Percentiles rank a stretch among this genome's conserved stretches.
Conservation (phyloP, 129 eudicot species). For the Scalesia atractyloides region DNA sequence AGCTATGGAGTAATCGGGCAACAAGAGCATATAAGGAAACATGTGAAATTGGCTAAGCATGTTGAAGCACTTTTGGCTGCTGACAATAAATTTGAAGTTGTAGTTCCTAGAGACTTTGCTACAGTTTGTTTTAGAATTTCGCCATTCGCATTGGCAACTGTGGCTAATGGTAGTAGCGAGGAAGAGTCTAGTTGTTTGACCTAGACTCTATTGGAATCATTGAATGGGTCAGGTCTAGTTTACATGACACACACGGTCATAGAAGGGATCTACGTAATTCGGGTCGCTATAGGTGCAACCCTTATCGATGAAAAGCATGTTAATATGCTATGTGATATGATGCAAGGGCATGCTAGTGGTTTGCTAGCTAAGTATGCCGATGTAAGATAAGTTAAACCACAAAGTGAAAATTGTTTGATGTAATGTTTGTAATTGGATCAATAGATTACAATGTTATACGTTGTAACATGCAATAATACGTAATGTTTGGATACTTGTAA, state of each 20-base stretch:
- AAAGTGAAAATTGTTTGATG: too few species aligned
- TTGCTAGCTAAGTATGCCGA: background rate
- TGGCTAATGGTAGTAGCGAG: background rate
- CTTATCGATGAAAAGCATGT: slow-evolving; percentile 10
- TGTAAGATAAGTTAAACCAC: background rate
- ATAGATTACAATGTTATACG: too few species aligned
- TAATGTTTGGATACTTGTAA: too few species aligned
- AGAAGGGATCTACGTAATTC: slow-evolving; percentile 11
- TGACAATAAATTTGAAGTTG: slow-evolving; percentile 37
- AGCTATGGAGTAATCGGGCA: slow-evolving; percentile 30
- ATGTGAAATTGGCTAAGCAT: slow-evolving; percentile 32
- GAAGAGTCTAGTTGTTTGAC: background rate
- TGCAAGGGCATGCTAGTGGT: slow-evolving; percentile 8
- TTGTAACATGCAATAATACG: too few species aligned
- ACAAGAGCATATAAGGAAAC: slow-evolving; percentile 19
- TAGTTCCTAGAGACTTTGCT: slow-evolving; percentile 34
- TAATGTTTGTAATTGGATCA: too few species aligned
- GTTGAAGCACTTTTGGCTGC: slow-evolving; percentile 24
- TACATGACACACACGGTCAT: slow-evolving; percentile 19
- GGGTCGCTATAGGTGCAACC: slow-evolving; percentile 23
- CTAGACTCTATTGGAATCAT: slow-evolving; percentile 8
- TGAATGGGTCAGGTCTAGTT: background rate
- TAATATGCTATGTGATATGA: slow-evolving; percentile 9
- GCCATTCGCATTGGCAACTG: background rate
- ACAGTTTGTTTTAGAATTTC: slow-evolving; percentile 17